These are phyloP conservation scores for Akanthomyces lecanii DNA, from an alignment of 2,329 filamentous ascomycete genomes.

Conservation along the genomic window DNA sequence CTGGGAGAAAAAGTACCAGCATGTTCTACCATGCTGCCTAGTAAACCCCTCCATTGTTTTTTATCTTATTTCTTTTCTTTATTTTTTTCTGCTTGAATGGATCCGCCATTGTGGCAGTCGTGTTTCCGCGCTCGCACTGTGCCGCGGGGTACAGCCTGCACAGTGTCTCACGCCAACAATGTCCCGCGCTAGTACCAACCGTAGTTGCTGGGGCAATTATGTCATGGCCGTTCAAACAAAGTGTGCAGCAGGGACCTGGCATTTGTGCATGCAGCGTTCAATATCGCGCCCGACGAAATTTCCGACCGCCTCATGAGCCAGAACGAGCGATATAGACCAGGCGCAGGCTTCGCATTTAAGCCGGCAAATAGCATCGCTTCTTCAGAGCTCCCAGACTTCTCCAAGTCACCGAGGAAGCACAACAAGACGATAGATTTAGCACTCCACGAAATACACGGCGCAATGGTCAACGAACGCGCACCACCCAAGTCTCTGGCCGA, in stretches of 20 bases:
- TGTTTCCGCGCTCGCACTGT: slow-evolving; percentile 9
- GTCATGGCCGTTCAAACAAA: slow-evolving; percentile 23
- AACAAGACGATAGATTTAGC: slow-evolving; percentile 16
- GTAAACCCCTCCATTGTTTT: not conserved
- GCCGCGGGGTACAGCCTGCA: slow-evolving; percentile 14
- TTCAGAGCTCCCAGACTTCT: slow-evolving; percentile 22
- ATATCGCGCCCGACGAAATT: slow-evolving; percentile 11
- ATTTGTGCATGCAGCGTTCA: slow-evolving; percentile 15
- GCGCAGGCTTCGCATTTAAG: slow-evolving; percentile 29
- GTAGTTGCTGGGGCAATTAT: slow-evolving; percentile 31
- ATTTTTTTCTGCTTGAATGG: not conserved
- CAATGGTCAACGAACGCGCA: slow-evolving; percentile 47
- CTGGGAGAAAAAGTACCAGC: too few species aligned
- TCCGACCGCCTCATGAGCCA: slow-evolving; percentile 18
- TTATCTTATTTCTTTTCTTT: not conserved
- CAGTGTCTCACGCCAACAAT: slow-evolving; percentile 17
- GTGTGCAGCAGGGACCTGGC: slow-evolving; percentile 20
- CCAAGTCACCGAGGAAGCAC: slow-evolving; percentile 16
- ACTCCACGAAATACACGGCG: slow-evolving; percentile 21
- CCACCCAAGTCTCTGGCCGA: slow-evolving; percentile 40
- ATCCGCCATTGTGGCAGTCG: not conserved
- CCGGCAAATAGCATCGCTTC: slow-evolving; percentile 29
- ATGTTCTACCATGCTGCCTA: too few species aligned
- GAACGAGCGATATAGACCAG: slow-evolving; percentile 25
- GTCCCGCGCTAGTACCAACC: slow-evolving; percentile 1